Evolutionary conservation across 108 stramenopile species (phyloP), one percentile per base, ranked within the genome.

Genomic region (Pseudonitzschia pungens): DNA sequence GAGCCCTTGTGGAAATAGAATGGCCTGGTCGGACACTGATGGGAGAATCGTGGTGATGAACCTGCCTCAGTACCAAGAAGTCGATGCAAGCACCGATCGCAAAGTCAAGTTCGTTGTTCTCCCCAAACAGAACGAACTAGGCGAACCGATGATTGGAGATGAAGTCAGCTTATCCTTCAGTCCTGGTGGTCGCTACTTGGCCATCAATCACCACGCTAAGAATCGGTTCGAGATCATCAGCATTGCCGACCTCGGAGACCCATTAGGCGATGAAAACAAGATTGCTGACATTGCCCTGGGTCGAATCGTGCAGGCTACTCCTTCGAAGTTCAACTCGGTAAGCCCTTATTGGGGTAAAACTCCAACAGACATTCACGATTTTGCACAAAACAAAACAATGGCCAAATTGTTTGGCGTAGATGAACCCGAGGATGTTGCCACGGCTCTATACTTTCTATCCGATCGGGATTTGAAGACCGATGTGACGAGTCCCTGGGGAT

Each of bases 191-290:
- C 62, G 88, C 55, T 86, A 89, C 64, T 56, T 89, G 33, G 85
- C 87, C 9, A 74, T 92, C 43, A 64, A 54, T 4, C 91, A 92
- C 67, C 27, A 65, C 16, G 91, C 91, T 12, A 65, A 76, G 5
- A 92, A 92, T 66, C 84, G 87, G 48, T 92, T 92, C 69, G 28
- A 28, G 6, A 74, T 87, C 16, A 88, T 92, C 33, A 85, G 81
- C 43, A 81, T 92, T 52, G 84, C 73, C n/a, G 91, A 92, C 66
- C 77, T 84, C 33, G 90, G 90, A 0, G 72, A 77, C 36, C 78
- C 86, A 20, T 63, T 68, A 7, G 60, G 52, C 3, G 76, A 72
- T 20, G 74, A 67, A 20, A 51, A 68, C 16, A 60, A 71, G 29
- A 77, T 79, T 65, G 75, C 79, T 27, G 73, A 73, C 43, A 82